These are phyloP conservation scores for Smittium culicis DNA, from an alignment of 371 early-diverging fungal species.

Conservation along the genomic window DNA sequence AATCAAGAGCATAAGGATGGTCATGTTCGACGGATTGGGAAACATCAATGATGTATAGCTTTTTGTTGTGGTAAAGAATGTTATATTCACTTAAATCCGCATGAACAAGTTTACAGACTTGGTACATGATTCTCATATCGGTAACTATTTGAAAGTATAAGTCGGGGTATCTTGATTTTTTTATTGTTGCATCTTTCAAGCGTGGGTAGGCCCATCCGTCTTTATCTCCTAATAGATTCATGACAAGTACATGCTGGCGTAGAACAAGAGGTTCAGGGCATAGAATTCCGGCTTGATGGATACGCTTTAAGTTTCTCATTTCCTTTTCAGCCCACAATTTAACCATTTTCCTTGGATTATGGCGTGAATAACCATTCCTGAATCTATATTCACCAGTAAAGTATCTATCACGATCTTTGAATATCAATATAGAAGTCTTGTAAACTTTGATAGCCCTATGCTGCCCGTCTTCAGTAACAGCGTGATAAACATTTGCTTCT, in stretches of 20 bases:
- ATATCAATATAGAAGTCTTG: slow-evolving; percentile 96
- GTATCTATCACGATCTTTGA: slow-evolving; percentile 98
- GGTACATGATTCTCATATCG: slow-evolving; percentile 88
- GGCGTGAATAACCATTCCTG: slow-evolving; percentile 84
- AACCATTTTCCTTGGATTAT: slow-evolving; percentile 98
- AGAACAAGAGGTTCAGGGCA: slow-evolving; percentile 90
- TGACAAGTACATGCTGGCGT: slow-evolving; percentile 92
- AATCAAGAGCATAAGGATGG: slow-evolving; percentile 97
- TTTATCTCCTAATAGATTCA: slow-evolving; percentile 88
- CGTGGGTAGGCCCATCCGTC: slow-evolving; percentile 92
- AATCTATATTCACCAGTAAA: slow-evolving; percentile 96
- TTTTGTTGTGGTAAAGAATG: slow-evolving; percentile 74
- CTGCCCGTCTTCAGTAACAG: slow-evolving; percentile 64
- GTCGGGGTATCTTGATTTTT: slow-evolving; percentile 48
- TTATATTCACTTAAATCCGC: slow-evolving; percentile 99
- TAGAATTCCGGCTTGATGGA: slow-evolving; percentile 81
- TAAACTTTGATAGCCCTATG: slow-evolving; percentile 96
- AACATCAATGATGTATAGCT: slow-evolving; percentile 93
- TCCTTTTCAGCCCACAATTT: slow-evolving; percentile 99
- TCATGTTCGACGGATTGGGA: slow-evolving; percentile 98
- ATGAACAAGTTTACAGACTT: slow-evolving; percentile 91
- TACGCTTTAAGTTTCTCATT: slow-evolving; percentile 93
- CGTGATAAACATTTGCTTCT: slow-evolving; percentile 98
- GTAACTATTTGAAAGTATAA: slow-evolving; percentile 79
- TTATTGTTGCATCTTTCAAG: slow-evolving; percentile 85